These are phyloP conservation scores for Erodium moschatum DNA, from an alignment of 441 rosid genomes.

Conservation along the genomic window DNA sequence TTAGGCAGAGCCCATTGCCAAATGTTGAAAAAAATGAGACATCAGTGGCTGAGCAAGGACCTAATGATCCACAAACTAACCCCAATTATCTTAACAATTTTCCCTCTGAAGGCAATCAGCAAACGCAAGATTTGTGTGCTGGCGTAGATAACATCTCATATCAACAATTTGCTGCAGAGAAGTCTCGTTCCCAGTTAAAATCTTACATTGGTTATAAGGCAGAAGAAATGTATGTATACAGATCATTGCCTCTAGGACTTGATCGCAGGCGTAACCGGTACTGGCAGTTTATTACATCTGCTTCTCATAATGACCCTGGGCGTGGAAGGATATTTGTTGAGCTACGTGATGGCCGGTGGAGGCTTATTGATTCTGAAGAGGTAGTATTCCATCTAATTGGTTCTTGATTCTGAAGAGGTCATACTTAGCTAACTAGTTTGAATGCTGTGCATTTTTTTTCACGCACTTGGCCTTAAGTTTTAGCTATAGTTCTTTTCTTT, in stretches of 20 bases:
- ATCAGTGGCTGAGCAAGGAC: slow-evolving; percentile 36
- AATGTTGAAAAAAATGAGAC: slow-evolving; percentile 39
- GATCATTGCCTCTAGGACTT: slow-evolving; percentile 82
- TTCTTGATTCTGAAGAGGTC: slow-evolving; percentile 6
- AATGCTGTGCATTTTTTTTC: neutral
- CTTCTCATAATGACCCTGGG: slow-evolving; percentile 66
- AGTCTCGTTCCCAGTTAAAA: slow-evolving; percentile 58
- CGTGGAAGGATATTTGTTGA: slow-evolving; percentile 77
- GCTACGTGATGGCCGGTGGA: slow-evolving; percentile 64
- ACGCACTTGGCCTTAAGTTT: neutral
- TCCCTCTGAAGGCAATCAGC: slow-evolving; percentile 42
- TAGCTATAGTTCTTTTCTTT: slow-evolving; percentile 8
- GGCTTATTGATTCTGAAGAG: slow-evolving; percentile 68
- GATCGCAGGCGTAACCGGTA: slow-evolving; percentile 79
- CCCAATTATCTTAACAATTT: slow-evolving; percentile 33
- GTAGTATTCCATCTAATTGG: slow-evolving; percentile 28
- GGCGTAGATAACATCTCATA: slow-evolving; percentile 42
- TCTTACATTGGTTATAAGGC: slow-evolving; percentile 70
- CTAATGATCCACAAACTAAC: slow-evolving; percentile 38
- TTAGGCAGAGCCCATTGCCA: slow-evolving; percentile 41
- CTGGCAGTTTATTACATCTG: slow-evolving; percentile 74
- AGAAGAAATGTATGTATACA: slow-evolving; percentile 58
- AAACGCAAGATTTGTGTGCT: slow-evolving; percentile 44
- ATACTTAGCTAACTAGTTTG: slow-evolving; percentile 4
- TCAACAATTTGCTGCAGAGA: slow-evolving; percentile 57